Conservation (phyloP, 805 yeast species). For the Wickerhamomyces bovis region DNA sequence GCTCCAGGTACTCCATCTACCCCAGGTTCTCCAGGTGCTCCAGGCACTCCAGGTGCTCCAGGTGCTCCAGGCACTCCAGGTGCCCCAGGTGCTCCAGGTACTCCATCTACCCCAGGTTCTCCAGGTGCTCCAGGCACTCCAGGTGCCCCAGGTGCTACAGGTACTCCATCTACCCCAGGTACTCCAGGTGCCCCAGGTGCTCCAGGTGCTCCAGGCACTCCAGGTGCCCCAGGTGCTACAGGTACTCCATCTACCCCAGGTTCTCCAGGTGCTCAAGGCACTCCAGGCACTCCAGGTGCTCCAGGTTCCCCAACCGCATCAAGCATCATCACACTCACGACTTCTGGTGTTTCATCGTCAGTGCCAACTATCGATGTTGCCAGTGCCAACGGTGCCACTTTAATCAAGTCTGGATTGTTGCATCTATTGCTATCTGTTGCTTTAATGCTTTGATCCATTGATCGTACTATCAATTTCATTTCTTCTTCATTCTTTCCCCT, state of each 20-base stretch:
- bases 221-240: background rate
- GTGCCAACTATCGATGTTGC: background rate
- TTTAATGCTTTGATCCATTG: too few species aligned
- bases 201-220: background rate
- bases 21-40: background rate
- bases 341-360: background rate
- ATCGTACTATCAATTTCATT: too few species aligned
- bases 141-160: background rate
- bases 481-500: too few species aligned
- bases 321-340: too few species aligned
- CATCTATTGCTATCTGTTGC: too few species aligned
- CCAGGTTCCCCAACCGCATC: background rate
- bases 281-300: background rate
- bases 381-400: background rate
- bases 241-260: background rate
- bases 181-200: background rate
- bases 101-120: background rate
- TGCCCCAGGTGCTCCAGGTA: background rate
- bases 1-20: background rate
- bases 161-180: background rate
- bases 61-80: background rate
- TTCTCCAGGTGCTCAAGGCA: background rate
- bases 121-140: background rate
- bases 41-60: background rate
- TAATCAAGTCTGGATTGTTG: too few species aligned